Conservation (phyloP, 441 rosid genomes). For the Euphorbia celastroides region DNA sequence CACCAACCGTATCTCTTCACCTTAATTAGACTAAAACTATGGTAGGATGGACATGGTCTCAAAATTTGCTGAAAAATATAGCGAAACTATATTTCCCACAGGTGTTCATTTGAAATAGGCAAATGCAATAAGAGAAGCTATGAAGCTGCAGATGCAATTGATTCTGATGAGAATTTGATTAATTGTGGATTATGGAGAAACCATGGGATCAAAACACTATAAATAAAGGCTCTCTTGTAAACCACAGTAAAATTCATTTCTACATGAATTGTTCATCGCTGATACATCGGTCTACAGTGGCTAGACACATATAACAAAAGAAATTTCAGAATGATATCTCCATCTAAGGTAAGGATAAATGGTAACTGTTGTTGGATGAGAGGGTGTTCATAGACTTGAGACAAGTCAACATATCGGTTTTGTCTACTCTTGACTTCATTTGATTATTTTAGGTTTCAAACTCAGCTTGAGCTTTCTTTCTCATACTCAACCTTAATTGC, state of each 20-base stretch:
- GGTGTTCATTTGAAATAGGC: too few species aligned
- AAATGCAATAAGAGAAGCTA: constrained; percentile 8
- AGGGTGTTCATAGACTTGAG: background rate
- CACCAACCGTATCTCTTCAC: background rate
- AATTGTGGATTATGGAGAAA: background rate
- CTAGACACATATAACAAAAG: background rate
- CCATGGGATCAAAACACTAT: background rate
- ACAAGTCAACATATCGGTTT: background rate
- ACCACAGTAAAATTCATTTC: background rate
- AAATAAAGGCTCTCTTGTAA: background rate
- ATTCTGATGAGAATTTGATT: constrained; percentile 1
- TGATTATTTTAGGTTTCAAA: background rate
- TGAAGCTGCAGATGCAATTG: constrained; percentile 7
- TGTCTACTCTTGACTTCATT: background rate
- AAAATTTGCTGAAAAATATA: background rate
- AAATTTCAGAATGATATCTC: background rate
- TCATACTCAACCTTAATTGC: background rate
- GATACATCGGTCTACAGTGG: background rate
- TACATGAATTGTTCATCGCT: background rate
- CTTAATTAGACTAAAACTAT: background rate
- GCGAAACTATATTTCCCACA: too few species aligned
- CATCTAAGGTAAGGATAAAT: background rate
- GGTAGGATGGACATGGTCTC: background rate
- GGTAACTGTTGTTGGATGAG: background rate
- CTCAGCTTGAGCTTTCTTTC: background rate